Evolutionary conservation across 2,329 filamentous ascomycete genomes (phyloP).

Genomic region (Emericellopsis atlantica): DNA sequence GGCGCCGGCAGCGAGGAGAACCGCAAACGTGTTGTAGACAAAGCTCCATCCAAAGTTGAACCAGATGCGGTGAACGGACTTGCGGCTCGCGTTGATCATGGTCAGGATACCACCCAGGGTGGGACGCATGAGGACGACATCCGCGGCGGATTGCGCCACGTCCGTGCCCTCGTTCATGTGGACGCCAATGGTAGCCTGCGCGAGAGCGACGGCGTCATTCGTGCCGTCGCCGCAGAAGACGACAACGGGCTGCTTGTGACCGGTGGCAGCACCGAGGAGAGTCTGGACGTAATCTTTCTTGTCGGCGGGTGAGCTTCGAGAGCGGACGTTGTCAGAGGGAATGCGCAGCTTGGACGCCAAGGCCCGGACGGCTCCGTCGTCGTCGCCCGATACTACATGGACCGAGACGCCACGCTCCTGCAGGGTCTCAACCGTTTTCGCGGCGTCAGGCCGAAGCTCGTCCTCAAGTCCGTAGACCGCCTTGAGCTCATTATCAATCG

Average conservation of each 20-base stretch:
- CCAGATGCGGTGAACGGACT: slow-evolving; percentile 26
- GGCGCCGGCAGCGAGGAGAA: slow-evolving; percentile 46
- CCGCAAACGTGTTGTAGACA: slow-evolving; percentile 49
- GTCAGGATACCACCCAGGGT: slow-evolving; percentile 35
- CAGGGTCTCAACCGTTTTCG: slow-evolving; percentile 19
- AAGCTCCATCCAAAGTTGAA: slow-evolving; percentile 53
- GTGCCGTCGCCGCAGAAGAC: slow-evolving; percentile 53
- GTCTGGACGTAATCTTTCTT: slow-evolving; percentile 30
- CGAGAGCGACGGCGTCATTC: slow-evolving; percentile 50
- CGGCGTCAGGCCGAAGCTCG: slow-evolving; percentile 28
- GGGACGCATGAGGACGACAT: slow-evolving; percentile 41
- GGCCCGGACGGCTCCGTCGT: slow-evolving; percentile 30
- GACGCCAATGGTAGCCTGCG: slow-evolving; percentile 46
- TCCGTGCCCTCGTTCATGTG: slow-evolving; percentile 40
- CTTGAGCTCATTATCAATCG: slow-evolving; percentile 17
- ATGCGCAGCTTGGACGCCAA: slow-evolving; percentile 28
- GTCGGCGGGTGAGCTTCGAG: slow-evolving; percentile 29
- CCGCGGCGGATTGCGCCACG: slow-evolving; percentile 40
- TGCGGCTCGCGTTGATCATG: slow-evolving; percentile 32
- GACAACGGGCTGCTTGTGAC: slow-evolving; percentile 15
- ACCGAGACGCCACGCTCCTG: slow-evolving; percentile 24
- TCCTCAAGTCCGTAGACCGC: slow-evolving; percentile 35
- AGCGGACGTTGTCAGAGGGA: slow-evolving; percentile 18
- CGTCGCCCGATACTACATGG: slow-evolving; percentile 39
- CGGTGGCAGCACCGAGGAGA: slow-evolving; percentile 13